Percentiles rank a stretch among this genome's conserved stretches.
Conservation (phyloP, 768 basidiomycete genomes). For the Leccinum obscurum region DNA sequence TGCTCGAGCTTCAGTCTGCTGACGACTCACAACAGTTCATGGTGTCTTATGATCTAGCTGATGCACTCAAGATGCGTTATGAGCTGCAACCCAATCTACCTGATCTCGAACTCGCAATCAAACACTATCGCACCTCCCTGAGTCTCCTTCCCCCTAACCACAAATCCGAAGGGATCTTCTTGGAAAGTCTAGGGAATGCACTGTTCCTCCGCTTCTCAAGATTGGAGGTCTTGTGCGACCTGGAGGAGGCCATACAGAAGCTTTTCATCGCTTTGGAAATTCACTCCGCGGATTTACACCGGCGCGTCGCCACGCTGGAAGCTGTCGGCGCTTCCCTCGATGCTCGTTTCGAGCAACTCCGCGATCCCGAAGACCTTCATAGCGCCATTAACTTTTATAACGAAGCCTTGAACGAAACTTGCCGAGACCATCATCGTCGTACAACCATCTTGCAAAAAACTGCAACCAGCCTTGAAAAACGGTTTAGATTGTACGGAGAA, state of each 20-base stretch:
- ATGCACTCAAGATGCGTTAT: constrained; percentile 30
- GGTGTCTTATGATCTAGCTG: constrained; percentile 28
- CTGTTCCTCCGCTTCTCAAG: constrained; percentile 27
- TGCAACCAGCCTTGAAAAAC: constrained; percentile 17
- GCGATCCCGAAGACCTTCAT: constrained; percentile 26
- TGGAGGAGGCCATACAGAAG: constrained; percentile 31
- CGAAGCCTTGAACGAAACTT: constrained; percentile 25
- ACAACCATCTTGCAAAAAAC: constrained; percentile 15
- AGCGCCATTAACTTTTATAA: constrained; percentile 26
- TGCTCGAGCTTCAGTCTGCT: constrained; percentile 18
- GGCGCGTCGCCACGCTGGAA: constrained; percentile 20
- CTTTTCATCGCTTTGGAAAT: constrained; percentile 23
- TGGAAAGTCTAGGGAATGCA: constrained; percentile 26
- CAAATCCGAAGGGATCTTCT: constrained; percentile 13
- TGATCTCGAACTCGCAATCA: constrained; percentile 32
- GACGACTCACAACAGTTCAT: constrained; percentile 16
- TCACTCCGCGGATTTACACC: constrained; percentile 12
- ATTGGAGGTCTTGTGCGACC: constrained; percentile 14
- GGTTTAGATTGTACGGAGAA: constrained; percentile 18
- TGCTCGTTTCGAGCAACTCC: constrained; percentile 25
- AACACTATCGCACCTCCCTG: constrained; percentile 25
- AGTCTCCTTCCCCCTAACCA: constrained; percentile 16
- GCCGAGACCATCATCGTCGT: constrained; percentile 18
- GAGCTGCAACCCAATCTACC: constrained; percentile 14
- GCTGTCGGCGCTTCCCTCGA: constrained; percentile 26